Percentiles rank a stretch among this genome's conserved stretches.
These are phyloP conservation scores for Zhuliangozyma blackwelliae DNA, from an alignment of 1,139 yeast genomes.

Conservation along the genomic window DNA sequence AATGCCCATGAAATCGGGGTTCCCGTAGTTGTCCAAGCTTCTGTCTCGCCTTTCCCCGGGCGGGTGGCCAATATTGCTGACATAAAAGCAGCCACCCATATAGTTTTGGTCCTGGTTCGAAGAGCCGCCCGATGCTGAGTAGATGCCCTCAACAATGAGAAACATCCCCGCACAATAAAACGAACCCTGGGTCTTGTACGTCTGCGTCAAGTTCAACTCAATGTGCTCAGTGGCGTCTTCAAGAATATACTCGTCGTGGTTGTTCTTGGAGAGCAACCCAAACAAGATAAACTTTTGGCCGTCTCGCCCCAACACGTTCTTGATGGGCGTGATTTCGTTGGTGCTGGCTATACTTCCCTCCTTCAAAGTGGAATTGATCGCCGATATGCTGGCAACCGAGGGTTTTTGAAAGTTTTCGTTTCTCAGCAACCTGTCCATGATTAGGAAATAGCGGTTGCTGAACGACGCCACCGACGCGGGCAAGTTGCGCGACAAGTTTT, in stretches of 20 bases:
- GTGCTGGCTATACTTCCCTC: slow-evolving; percentile 13
- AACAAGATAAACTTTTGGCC: slow-evolving; percentile 71
- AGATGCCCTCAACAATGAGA: slow-evolving; percentile 80
- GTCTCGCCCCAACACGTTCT: slow-evolving; percentile 80
- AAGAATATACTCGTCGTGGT: slow-evolving; percentile 65
- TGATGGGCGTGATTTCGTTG: slow-evolving; percentile 67
- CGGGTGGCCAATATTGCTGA: slow-evolving; percentile 78
- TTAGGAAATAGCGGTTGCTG: slow-evolving; percentile 49
- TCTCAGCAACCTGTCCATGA: slow-evolving; percentile 68
- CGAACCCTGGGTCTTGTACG: slow-evolving; percentile 61
- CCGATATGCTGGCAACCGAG: slow-evolving; percentile 36
- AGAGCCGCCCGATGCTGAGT: slow-evolving; percentile 57
- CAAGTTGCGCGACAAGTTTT: slow-evolving; percentile 17
- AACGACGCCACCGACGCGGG: slow-evolving; percentile 24
- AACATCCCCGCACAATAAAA: slow-evolving; percentile 79
- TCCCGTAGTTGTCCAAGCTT: slow-evolving; percentile 69
- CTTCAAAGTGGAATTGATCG: slow-evolving; percentile 24
- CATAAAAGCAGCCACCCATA: slow-evolving; percentile 58
- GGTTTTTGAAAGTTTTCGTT: slow-evolving; percentile 68
- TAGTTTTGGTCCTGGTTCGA: slow-evolving; percentile 23
- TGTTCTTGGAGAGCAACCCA: slow-evolving; percentile 65
- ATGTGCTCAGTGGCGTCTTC: slow-evolving; percentile 82
- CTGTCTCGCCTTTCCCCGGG: slow-evolving; percentile 73
- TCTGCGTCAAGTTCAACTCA: slow-evolving; percentile 64
- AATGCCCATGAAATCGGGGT: slow-evolving; percentile 76